Evolutionary conservation across 768 basidiomycete genomes (phyloP), one percentile per base, ranked within the genome.

Genomic region (Strobilomyces dryophilus): DNA sequence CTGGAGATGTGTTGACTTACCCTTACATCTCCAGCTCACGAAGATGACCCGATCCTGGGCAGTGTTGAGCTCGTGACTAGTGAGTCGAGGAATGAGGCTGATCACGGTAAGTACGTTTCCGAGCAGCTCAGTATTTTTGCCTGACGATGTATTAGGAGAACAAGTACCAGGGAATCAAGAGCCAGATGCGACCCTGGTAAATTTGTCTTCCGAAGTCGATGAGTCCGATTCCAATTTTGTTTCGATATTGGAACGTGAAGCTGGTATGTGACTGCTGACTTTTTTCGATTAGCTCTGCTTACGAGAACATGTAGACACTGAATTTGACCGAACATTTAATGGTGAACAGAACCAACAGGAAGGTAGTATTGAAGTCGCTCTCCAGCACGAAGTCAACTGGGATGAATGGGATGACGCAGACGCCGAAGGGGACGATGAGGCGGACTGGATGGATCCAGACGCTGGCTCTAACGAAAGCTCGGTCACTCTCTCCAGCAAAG

Each of bases 401-500:
- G 67, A 70, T 26, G 64, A 67, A 26, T 70, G 69, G 58, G 56
- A 63, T 36, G 64, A 71, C 27, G 59, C 66, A 14, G 75, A 74
- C 43, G 77, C 70, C n/a, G 79, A 79, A 52, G 77, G 71, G 35
- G 81, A 77, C 29, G 66, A 68, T 12, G 74, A 76, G 21, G 67
- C 66, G 36, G 66, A 66, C 18, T 81, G 78, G 78, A 74, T 72
- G 47, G 74, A 77, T 43, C 71, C 75, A 26, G 79, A 79, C 27
- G 72, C 75, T 14, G 68, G 66, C 8, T 81, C 79, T 15, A 77
- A 76, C 52, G 69, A 79, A 51, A 84, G 78, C 43, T 83, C 79
- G 17, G 69, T 74, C 45, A 82, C 82, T 2, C 68, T 84, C 46
- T 82, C 81, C 12, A 83, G 81, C 61, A 80, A 62, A 48, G 64